Evolutionary conservation across 139 green algal species (phyloP).

Genomic region (Nannochloris sp.): DNA sequence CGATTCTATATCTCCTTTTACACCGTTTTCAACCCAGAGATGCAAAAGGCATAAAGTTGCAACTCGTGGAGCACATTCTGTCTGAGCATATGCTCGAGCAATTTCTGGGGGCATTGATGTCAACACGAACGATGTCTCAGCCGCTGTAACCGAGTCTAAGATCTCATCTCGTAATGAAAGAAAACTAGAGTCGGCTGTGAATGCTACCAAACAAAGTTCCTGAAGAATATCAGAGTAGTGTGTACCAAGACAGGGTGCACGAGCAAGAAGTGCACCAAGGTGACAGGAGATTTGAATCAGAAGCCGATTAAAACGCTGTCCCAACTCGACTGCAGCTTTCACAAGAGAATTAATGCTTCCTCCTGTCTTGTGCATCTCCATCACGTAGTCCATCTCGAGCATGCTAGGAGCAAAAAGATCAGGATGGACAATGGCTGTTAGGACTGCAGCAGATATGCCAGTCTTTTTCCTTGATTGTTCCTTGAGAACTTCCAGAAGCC

Average conservation of each 20-base stretch:
- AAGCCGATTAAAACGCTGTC: neutral
- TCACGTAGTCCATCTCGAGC: neutral
- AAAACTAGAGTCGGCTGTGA: neutral
- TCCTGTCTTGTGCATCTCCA: neutral
- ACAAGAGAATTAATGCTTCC: neutral
- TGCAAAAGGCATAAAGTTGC: conserved; percentile 31
- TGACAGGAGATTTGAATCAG: neutral
- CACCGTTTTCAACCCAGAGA: conserved; percentile 6
- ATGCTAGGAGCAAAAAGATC: neutral
- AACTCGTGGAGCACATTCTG: conserved; percentile 36
- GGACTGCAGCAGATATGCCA: neutral
- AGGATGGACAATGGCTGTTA: neutral
- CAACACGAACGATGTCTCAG: conserved; percentile 20
- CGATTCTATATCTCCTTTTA: conserved; percentile 4
- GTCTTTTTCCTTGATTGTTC: neutral
- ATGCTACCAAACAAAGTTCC: neutral
- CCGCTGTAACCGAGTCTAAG: conserved; percentile 4
- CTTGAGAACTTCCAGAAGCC: neutral
- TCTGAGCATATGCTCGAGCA: conserved; percentile 5
- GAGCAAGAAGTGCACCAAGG: neutral
- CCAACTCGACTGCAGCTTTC: neutral
- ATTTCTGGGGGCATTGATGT: conserved; percentile 14
- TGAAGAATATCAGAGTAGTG: neutral
- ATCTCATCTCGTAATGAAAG: neutral
- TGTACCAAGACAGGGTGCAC: neutral